Percentiles rank a stretch among this genome's conserved stretches.
Conservation (phyloP, 1,284 basidiomycete species). For the Heterobasidion irregulare region DNA sequence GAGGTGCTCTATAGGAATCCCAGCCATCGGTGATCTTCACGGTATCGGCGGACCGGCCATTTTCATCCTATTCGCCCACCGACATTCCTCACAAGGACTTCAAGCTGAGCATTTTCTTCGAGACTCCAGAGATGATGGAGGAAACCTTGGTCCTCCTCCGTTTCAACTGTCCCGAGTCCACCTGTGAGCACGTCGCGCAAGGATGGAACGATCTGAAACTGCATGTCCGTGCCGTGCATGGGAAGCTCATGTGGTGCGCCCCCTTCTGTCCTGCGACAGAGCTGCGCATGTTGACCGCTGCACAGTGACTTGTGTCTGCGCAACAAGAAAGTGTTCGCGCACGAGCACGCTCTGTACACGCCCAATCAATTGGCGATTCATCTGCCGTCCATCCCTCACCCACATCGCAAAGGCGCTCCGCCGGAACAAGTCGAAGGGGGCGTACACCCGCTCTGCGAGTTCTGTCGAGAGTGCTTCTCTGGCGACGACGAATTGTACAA, state of each 20-base stretch:
- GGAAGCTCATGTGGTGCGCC: conserved; percentile 74
- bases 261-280: background rate
- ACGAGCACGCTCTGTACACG: conserved; percentile 88
- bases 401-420: conserved; percentile 32
- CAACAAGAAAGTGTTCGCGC: conserved; percentile 91
- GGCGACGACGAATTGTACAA: conserved; percentile 87
- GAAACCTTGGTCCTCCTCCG: conserved; percentile 87
- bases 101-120: conserved; percentile 80
- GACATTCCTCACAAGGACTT: conserved; percentile 62
- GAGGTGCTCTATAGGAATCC: conserved; percentile 45
- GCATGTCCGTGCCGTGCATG: conserved; percentile 72
- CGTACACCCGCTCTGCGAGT: conserved; percentile 81
- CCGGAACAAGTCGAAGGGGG: conserved; percentile 61
- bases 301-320: conserved; percentile 81
- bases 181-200: conserved; percentile 77
- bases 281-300: background rate
- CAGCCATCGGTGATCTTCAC: conserved; percentile 84
- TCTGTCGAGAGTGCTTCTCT: conserved; percentile 89
- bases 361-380: conserved; percentile 66
- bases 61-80: conserved; percentile 53
- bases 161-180: conserved; percentile 77
- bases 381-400: conserved; percentile 63
- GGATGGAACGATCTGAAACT: conserved; percentile 88
- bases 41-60: conserved; percentile 53
- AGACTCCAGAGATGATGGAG: conserved; percentile 92